phyloP scores from a whole-genome alignment of 2,329 filamentous ascomycete species.

The Paecilomyces niveus region DNA sequence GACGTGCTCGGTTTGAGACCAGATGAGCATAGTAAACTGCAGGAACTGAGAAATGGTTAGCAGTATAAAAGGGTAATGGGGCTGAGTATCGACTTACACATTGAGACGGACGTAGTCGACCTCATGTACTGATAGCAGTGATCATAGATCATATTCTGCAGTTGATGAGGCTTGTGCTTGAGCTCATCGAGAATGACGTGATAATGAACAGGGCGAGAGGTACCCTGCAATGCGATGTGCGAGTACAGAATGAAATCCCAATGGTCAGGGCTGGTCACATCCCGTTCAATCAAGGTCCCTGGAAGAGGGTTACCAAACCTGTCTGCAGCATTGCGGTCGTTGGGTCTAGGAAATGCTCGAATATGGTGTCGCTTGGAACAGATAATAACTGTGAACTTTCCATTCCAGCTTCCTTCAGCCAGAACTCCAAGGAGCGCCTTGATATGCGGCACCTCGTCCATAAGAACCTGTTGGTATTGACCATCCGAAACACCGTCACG shows the following conservation, averaged over 20 bases:
- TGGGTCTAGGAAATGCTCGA: conserved; percentile 72
- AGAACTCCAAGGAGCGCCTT: conserved; percentile 49
- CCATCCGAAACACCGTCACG: conserved; percentile 88
- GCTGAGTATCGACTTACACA: conserved; percentile 40
- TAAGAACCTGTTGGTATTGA: conserved; percentile 72
- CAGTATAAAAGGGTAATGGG: neutral
- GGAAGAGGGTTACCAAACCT: conserved; percentile 75
- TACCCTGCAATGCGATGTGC: conserved; percentile 83
- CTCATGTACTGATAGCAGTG: conserved; percentile 91
- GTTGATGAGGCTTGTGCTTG: conserved; percentile 55
- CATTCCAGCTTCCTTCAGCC: conserved; percentile 30
- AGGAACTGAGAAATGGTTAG: conserved; percentile 43
- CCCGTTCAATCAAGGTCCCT: conserved; percentile 78
- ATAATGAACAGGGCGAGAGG: conserved; percentile 86
- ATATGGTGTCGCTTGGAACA: conserved; percentile 93
- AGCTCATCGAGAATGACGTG: conserved; percentile 81
- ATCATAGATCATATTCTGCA: conserved; percentile 88
- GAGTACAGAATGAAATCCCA: conserved; percentile 76
- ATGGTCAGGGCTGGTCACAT: conserved; percentile 85
- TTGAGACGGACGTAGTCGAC: conserved; percentile 84
- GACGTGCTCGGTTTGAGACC: conserved; percentile 69
- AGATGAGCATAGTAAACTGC: conserved; percentile 96
- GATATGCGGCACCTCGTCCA: conserved; percentile 69
- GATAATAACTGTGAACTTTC: conserved; percentile 77
- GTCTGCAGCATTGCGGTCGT: conserved; percentile 50